phyloP scores from a whole-genome alignment of 305 asterid species.

The Plantago coronopus region DNA sequence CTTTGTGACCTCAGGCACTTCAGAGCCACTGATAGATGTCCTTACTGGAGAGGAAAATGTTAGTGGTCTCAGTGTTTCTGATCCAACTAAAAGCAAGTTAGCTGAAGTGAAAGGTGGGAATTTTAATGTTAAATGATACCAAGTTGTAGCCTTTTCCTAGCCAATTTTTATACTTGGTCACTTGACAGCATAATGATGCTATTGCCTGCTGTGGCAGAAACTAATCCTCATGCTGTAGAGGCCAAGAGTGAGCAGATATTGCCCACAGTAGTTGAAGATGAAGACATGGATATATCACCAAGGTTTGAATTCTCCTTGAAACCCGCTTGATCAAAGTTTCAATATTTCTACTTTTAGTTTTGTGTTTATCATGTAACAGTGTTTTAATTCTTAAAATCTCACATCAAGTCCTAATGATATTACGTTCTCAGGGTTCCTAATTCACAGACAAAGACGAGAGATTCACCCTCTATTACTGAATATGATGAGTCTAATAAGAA shows the following conservation, averaged over 20 bases:
- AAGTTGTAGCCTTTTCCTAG: neutral
- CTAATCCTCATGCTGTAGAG: constrained; percentile 29
- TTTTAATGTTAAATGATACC: constrained; percentile 19
- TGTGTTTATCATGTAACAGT: no score
- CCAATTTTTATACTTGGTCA: neutral
- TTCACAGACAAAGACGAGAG: constrained; percentile 47
- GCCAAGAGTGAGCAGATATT: constrained; percentile 34
- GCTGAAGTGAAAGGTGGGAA: constrained; percentile 41
- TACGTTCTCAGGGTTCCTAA: constrained; percentile 54
- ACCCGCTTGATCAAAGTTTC: constrained; percentile 15
- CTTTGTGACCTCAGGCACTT: constrained; percentile 34
- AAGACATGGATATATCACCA: constrained; percentile 32
- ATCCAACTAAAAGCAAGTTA: constrained; percentile 33
- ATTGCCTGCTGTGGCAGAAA: constrained; percentile 26
- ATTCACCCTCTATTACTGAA: constrained; percentile 43
- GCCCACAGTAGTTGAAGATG: constrained; percentile 28
- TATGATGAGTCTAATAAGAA: constrained; percentile 48
- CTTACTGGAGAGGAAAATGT: constrained; percentile 22
- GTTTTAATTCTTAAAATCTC: constrained; percentile 19
- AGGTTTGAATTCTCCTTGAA: constrained; percentile 43
- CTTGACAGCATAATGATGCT: constrained; percentile 28
- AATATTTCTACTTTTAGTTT: constrained; percentile 24
- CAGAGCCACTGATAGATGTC: constrained; percentile 25
- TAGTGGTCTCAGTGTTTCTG: constrained; percentile 31
- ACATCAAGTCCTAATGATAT: constrained; percentile 31